A percentile compares a stretch with the other conserved stretches of the same genome.
Conservation (phyloP, 257 asterid species). For the Nemophila menziesii region DNA sequence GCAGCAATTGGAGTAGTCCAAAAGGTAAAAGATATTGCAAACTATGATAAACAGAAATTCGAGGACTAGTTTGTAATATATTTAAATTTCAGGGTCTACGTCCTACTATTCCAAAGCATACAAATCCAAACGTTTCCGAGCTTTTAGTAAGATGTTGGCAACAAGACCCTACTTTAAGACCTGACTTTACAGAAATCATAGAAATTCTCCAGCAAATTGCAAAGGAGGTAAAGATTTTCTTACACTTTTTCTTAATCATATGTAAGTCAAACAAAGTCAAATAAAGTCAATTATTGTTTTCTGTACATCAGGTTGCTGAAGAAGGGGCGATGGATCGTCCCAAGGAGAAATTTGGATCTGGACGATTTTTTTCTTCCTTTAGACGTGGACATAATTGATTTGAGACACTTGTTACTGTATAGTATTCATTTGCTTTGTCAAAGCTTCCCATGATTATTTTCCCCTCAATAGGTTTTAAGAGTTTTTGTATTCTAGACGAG, state of each 20-base stretch:
- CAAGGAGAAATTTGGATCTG: conserved; percentile 77
- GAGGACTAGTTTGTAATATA: not conserved
- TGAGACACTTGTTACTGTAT: not conserved
- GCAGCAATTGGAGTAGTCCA: conserved; percentile 99
- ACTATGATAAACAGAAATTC: not conserved
- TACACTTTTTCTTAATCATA: not conserved
- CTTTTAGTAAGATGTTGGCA: conserved; percentile 96
- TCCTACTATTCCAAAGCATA: conserved; percentile 70
- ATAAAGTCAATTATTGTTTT: not conserved
- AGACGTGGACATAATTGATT: conserved; percentile 58
- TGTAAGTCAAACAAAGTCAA: not conserved
- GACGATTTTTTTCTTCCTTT: conserved; percentile 74
- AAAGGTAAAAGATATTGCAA: conserved; percentile 36
- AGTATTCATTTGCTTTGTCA: not conserved
- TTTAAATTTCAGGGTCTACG: conserved; percentile 54
- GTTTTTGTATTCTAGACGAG: not conserved
- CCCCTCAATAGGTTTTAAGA: not conserved
- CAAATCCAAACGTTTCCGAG: conserved; percentile 62
- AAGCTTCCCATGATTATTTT: not conserved
- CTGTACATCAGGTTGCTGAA: conserved; percentile 48
- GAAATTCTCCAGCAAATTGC: conserved; percentile 48
- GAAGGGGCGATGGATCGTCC: conserved; percentile 63
- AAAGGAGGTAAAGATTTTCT: conserved; percentile 47
- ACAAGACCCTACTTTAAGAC: conserved; percentile 72
- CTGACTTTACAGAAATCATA: conserved; percentile 68